Evolutionary conservation across 176 grass and related monocot species (phyloP), one percentile per base, ranked within the genome.

Genomic region (Eragrostis nindensis): DNA sequence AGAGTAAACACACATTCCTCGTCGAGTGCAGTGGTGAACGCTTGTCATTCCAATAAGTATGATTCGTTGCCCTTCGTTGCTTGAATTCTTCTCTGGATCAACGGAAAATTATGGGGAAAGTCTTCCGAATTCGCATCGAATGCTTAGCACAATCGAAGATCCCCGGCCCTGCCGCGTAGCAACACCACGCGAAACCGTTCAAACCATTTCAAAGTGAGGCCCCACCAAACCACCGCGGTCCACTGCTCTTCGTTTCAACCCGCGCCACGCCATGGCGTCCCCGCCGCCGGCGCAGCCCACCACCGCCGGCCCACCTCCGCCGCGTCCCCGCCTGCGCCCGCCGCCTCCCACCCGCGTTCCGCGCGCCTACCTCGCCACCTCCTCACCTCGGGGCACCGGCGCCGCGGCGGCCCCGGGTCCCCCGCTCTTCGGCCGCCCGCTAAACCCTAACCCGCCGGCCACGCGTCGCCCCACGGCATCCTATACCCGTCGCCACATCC

Each of bases 361-460:
- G 17, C 77, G 74, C 68, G 78, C 80, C 68, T 87, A 79, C 44
- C 61, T 87, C 66, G 81, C 83, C 80, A 3, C 76, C 46, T 59
- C 80, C 79, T 83, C 79, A 14, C 74, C 83, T 15, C 56, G 57
- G 24, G 57, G 39, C 62, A 15, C 36, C 45, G 10, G 71, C 3
- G 24, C 54, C 13, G 12, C 66, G 0, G 8, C 76, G 5, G 36
- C 64, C 5, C 40, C 77, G 11, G n/a, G 24, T 59, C 67, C 82
- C 53, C 86, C 76, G 47, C 83, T 75, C 72, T 78, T 78, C 72
- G 66, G 70, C 53, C 75, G 76, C 55, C 74, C 68, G 46, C 52
- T 88, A 2, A 85, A 82, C 78, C 87, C 87, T 86, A 89, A 82
- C 78, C 78, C 83, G 77, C 72, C 29, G 70, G 57, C 11, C 78